Base-by-base conservation (phyloP, 2,329 filamentous ascomycete genomes). In the Fusarium sp. region DNA sequence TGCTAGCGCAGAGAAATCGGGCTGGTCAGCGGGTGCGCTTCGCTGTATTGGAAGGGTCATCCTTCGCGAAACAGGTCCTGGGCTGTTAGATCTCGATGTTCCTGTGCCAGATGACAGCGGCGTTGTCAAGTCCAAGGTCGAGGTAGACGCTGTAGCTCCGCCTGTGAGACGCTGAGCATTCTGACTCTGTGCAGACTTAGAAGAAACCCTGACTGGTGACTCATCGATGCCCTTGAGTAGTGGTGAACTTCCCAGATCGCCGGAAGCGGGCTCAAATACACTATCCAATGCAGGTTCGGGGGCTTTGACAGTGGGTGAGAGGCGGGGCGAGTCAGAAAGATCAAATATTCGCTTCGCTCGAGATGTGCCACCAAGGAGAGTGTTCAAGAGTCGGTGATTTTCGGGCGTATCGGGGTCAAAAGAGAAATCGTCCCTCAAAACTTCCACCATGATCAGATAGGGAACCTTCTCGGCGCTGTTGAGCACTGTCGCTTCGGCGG, bases 391-490 rank as follows among this genome's bases (percentile, higher is more conserved):
- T 55, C 87, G 85, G 75, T 91, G 86, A 73, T 96, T 96, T 68
- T 93, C 91, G 29, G 87, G 83, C 1, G 89, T 91, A 32, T 91
- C 88, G 1, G 92, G 92, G 72, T 95, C 90, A 74, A 96, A 96
- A 34, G 91, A 90, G 76, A 96, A 95, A 75, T 96, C 93, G 70
- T 95, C 92, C 25, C 91, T 85, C 49, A 96, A 81, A 24, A 96
- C 90, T 77, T 96, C 93, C 4, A 95, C 88, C 92, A 96, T 94
- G 29, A 96, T 85, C 52, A 96, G 80, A 79, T 94, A 96, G 2
- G 93, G 93, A 46, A 96, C 93, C 77, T 94, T 92, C 78, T 96
- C 92, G 7, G 93, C 93, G 77, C 93, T 96, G 79, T 96, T 96
- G 54, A 96, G 82, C 57, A 94, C 93, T 1, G 93, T 95, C 8